Percentiles rank a stretch among this genome's conserved stretches.
Evolutionary conservation across 306 rosid genomes (phyloP).

Genomic region (Geum urbanum): DNA sequence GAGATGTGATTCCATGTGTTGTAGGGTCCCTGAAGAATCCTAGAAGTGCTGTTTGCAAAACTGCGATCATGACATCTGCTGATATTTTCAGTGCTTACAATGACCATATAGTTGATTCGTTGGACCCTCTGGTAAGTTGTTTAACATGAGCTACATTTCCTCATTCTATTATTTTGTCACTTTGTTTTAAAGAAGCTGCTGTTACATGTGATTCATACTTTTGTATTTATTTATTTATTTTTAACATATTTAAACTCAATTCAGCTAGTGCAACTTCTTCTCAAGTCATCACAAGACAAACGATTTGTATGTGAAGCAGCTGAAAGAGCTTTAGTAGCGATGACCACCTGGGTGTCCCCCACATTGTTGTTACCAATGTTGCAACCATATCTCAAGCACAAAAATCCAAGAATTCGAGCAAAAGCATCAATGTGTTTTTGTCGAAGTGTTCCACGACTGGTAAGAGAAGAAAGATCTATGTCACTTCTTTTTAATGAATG

Average conservation of each 20-base stretch:
- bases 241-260: conserved; percentile 12
- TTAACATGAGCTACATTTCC: conserved; percentile 15
- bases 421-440: conserved; percentile 87
- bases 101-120: conserved; percentile 67
- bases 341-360: conserved; percentile 84
- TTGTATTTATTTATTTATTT: not conserved
- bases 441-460: conserved; percentile 84
- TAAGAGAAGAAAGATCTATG: conserved; percentile 34
- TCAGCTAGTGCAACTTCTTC: conserved; percentile 96
- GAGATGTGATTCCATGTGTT: conserved; percentile 63
- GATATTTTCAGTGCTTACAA: conserved; percentile 79
- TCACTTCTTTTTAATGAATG: not conserved
- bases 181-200: conserved; percentile 15
- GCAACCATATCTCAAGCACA: conserved; percentile 81
- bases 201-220: conserved; percentile 17
- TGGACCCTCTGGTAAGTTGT: conserved; percentile 80
- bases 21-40: conserved; percentile 86
- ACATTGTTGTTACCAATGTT: conserved; percentile 67
- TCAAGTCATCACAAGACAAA: conserved; percentile 95
- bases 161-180: conserved; percentile 19
- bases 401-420: conserved; percentile 89
- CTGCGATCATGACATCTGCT: conserved; percentile 94
- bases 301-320: conserved; percentile 98
- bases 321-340: conserved; percentile 75
- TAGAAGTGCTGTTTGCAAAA: conserved; percentile 94